Percentiles rank a stretch among this genome's conserved stretches.
phyloP scores from a whole-genome alignment of 2,329 filamentous ascomycete species.

The Periglandula ipomoeae region DNA sequence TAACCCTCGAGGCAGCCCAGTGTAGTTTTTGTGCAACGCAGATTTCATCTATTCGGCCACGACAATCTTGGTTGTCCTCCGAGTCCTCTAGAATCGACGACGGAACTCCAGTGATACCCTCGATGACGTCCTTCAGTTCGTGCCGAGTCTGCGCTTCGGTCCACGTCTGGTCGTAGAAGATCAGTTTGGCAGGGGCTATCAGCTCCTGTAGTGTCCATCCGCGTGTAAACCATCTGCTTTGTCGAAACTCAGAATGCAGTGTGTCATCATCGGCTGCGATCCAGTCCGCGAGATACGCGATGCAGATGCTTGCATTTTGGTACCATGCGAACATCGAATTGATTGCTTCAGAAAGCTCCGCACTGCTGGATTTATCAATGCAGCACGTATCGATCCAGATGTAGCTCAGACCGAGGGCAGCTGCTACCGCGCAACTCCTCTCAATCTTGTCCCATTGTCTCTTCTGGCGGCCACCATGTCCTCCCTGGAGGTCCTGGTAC shows the following conservation, averaged over 20 bases:
- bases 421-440: constrained; percentile 9
- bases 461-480: constrained; percentile 2
- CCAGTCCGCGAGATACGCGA: constrained; percentile 12
- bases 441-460: constrained; percentile 8
- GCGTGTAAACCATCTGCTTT: constrained; percentile 7
- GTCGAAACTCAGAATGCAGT: constrained; percentile 4
- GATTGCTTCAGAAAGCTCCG: constrained; percentile 2
- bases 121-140: constrained; percentile 12
- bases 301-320: constrained; percentile 13
- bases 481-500: constrained; percentile 1
- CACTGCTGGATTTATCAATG: constrained; percentile 10
- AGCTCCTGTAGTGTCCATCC: constrained; percentile 12
- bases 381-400: background rate
- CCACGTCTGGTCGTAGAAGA: constrained; percentile 18
- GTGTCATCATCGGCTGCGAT: background rate
- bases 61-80: constrained; percentile 3
- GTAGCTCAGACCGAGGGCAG: background rate
- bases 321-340: too few species aligned
- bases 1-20: constrained; percentile 21
- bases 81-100: constrained; percentile 11
- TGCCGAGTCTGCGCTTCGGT: constrained; percentile 12
- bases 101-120: constrained; percentile 15
- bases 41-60: constrained; percentile 3
- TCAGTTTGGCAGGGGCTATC: constrained; percentile 14
- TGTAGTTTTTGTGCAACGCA: constrained; percentile 20